Base-by-base conservation (phyloP, 2,329 filamentous ascomycete species). In the Colletotrichum sp. region DNA sequence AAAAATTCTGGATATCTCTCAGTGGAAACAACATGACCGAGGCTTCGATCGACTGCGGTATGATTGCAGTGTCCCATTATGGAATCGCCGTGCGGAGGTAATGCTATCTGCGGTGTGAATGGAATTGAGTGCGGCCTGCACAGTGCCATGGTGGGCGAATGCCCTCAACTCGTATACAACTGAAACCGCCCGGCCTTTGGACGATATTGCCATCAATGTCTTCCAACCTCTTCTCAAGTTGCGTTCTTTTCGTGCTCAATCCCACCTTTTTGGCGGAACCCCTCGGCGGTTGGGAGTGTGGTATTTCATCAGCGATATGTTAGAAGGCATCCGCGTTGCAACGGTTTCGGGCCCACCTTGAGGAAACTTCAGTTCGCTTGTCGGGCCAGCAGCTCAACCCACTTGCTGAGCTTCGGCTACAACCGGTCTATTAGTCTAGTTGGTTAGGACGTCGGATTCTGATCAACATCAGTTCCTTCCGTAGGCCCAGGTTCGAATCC, bases 401-500 rank as follows among this genome's bases (percentile, higher is more conserved):
- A 8, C 3, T 6, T 6, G 1, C n/a, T 16, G 6, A 30, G 32
- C 10, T 2, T 36, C 36, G 10, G 52, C 21, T 21, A 3, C 18
- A 2, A 5, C 3, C 10, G 73, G 73, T 76, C 73, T 76, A 76
- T 76, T 76, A 76, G 73, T 76, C 73, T 76, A 76, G 73, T 73
- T 73, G 73, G 73, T 76, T 76, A 76, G 73, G 73, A 76, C 73
- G 73, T 76, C 73, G 73, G 70, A 73, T 76, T 76, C 73, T 76
- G 73, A 76, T 65, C 7, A n/a, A 21, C 4, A 8, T 73, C 36
- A 44, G 73, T 59, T 72, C 1, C 3, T 76, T 76, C 73, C 73
- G 73, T 76, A 76, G 24, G 73, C 73, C 73, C 70, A 76, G 73
- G 73, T 76, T 76, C 73, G 73, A 76, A 76, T 76, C 73, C 73